Conservation (phyloP, 2,329 filamentous ascomycete genomes). For the Biscogniauxia marginata region DNA sequence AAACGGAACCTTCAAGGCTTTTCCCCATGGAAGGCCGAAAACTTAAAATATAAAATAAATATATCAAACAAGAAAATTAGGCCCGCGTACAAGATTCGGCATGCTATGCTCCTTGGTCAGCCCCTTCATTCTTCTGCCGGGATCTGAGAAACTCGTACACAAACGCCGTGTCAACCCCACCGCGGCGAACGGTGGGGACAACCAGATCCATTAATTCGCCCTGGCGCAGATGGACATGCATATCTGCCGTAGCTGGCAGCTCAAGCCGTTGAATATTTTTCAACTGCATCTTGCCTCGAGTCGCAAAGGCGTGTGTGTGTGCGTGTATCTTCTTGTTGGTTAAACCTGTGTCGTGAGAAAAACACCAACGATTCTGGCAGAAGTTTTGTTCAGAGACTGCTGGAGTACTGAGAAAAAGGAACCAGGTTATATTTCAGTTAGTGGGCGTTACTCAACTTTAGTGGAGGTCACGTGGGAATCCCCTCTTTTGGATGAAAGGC, state of each 20-base stretch:
- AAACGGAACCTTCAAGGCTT: too few species aligned
- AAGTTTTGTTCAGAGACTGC: too few species aligned
- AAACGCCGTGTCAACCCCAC: constrained; percentile 64
- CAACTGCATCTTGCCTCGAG: constrained; percentile 33
- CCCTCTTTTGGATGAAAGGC: too few species aligned
- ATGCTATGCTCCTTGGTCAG: constrained; percentile 26
- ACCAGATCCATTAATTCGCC: constrained; percentile 61
- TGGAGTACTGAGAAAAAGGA: too few species aligned
- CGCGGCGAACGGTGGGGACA: constrained; percentile 53
- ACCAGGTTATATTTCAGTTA: too few species aligned
- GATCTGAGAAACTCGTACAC: constrained; percentile 31
- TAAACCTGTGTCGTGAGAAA: not conserved
- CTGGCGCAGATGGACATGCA: constrained; percentile 71
- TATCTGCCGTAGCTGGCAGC: constrained; percentile 64
- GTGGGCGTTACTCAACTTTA: too few species aligned
- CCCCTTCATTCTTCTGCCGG: not conserved
- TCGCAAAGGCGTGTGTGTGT: not conserved
- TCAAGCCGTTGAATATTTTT: constrained; percentile 41
- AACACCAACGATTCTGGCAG: too few species aligned
- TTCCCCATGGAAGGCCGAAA: too few species aligned
- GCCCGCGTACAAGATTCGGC: constrained; percentile 47
- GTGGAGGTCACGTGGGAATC: too few species aligned
- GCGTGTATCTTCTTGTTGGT: not conserved
- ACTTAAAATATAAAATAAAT: not conserved
- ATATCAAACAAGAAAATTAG: constrained; percentile 43